phyloP scores from a whole-genome alignment of 805 yeast genomes.

The Saturnispora kantuleensis region DNA sequence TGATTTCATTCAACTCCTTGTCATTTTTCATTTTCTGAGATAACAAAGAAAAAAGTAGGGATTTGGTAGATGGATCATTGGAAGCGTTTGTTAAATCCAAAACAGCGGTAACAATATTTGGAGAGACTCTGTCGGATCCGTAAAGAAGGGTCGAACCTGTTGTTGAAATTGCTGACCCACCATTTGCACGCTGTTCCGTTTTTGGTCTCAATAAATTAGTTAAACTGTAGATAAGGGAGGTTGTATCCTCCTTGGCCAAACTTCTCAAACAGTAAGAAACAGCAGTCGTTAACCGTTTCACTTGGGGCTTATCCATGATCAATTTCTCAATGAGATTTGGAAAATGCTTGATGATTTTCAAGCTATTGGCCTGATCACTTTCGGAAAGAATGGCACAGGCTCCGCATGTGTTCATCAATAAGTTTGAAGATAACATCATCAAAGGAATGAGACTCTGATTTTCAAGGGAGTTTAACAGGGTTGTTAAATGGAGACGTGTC shows the following conservation, averaged over 20 bases:
- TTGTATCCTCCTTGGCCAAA: constrained; percentile 70
- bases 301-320: constrained; percentile 35
- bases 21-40: constrained; percentile 59
- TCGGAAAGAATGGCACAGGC: constrained; percentile 26
- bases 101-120: constrained; percentile 61
- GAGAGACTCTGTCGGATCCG: constrained; percentile 32
- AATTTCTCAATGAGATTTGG: constrained; percentile 52
- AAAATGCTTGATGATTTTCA: constrained; percentile 23
- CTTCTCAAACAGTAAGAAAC: constrained; percentile 60
- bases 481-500: constrained; percentile 39
- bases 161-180: constrained; percentile 8
- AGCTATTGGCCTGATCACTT: constrained; percentile 33
- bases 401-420: constrained; percentile 29
- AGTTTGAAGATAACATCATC: constrained; percentile 40
- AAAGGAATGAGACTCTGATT: constrained; percentile 41
- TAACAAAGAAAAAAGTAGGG: constrained; percentile 70
- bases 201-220: constrained; percentile 49
- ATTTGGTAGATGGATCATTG: constrained; percentile 61
- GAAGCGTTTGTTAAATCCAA: constrained; percentile 57
- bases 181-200: neutral
- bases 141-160: constrained; percentile 15
- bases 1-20: constrained; percentile 41
- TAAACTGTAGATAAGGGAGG: constrained; percentile 75
- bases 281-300: constrained; percentile 42
- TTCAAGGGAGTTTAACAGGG: constrained; percentile 16